Conservation (phyloP, 192 early-diverging fungal genomes). For the Allomyces javanicus region DNA sequence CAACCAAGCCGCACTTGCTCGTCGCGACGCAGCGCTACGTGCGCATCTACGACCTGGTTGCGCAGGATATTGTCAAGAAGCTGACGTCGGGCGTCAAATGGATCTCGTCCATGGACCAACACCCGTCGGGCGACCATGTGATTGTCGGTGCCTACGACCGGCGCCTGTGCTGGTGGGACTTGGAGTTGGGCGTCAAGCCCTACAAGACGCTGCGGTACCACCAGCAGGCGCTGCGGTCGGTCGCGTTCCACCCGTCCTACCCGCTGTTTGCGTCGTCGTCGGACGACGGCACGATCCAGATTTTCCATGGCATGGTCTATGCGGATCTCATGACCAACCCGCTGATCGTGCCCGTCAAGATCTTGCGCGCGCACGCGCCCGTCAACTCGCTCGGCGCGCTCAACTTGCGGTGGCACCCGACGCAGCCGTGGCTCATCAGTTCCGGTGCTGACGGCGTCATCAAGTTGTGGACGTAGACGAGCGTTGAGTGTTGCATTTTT, state of each 20-base stretch:
- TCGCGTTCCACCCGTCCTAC: conserved; percentile 63
- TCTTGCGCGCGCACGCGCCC: conserved; percentile 56
- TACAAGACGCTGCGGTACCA: conserved; percentile 88
- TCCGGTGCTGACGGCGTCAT: conserved; percentile 78
- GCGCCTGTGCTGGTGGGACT: conserved; percentile 89
- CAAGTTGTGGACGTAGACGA: conserved; percentile 53
- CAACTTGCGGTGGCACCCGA: conserved; percentile 79
- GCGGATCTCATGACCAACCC: conserved; percentile 90
- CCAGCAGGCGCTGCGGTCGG: conserved; percentile 67
- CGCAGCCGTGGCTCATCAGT: conserved; percentile 90
- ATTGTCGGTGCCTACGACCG: conserved; percentile 92
- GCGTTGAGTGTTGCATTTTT: too few relatives aligned
- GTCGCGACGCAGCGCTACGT: conserved; percentile 88
- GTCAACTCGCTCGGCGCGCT: conserved; percentile 58
- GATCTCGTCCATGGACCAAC: conserved; percentile 88
- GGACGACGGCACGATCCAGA: conserved; percentile 81
- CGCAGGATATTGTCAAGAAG: conserved; percentile 69
- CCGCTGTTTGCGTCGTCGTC: conserved; percentile 84
- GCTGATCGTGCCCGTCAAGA: conserved; percentile 95
- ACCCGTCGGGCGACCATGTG: conserved; percentile 87
- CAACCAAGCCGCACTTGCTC: conserved; percentile 74
- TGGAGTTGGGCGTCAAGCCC: conserved; percentile 79
- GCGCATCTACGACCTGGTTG: conserved; percentile 78
- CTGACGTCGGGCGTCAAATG: conserved; percentile 71
- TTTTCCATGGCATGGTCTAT: conserved; percentile 98